Evolutionary conservation across 2,329 filamentous ascomycete species (phyloP).

Genomic region (Curvularia eragrostidis): DNA sequence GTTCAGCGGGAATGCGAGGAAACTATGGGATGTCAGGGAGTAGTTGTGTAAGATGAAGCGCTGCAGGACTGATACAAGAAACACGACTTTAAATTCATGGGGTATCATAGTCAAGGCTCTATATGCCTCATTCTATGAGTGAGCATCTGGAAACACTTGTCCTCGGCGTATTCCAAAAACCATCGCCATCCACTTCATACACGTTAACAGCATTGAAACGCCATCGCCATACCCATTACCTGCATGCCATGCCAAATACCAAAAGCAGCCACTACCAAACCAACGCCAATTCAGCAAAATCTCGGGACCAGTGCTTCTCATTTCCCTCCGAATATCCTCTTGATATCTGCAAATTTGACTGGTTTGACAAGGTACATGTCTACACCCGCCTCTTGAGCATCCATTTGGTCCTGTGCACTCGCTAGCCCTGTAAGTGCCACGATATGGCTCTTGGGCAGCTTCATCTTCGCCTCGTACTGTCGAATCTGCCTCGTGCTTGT

Average conservation of each 20-base stretch:
- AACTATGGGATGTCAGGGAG: neutral
- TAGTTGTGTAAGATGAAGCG: neutral
- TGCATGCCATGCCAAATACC: neutral
- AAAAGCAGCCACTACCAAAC: too few relatives aligned
- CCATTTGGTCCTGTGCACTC: slow-evolving; percentile 43
- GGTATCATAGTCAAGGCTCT: neutral
- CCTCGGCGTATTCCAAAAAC: neutral
- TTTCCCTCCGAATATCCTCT: slow-evolving; percentile 32
- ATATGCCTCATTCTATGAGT: neutral
- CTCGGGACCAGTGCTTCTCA: neutral
- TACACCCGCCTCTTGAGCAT: slow-evolving; percentile 45
- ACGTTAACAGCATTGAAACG: neutral
- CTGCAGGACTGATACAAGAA: neutral
- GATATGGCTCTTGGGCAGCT: slow-evolving; percentile 30
- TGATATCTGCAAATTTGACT: slow-evolving; percentile 46
- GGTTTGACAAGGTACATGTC: slow-evolving; percentile 51
- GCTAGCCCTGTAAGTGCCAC: slow-evolving; percentile 50
- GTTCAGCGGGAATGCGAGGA: slow-evolving; percentile 4
- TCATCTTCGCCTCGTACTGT: slow-evolving; percentile 35
- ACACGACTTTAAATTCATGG: neutral
- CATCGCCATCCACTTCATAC: neutral
- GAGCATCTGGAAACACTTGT: neutral
- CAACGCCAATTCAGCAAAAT: slow-evolving; percentile 4
- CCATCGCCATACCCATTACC: slow-evolving; percentile 5
- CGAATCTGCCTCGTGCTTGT: slow-evolving; percentile 44